phyloP scores from a whole-genome alignment of 2,329 filamentous ascomycete species.

The Colletotrichum tamarilloi region DNA sequence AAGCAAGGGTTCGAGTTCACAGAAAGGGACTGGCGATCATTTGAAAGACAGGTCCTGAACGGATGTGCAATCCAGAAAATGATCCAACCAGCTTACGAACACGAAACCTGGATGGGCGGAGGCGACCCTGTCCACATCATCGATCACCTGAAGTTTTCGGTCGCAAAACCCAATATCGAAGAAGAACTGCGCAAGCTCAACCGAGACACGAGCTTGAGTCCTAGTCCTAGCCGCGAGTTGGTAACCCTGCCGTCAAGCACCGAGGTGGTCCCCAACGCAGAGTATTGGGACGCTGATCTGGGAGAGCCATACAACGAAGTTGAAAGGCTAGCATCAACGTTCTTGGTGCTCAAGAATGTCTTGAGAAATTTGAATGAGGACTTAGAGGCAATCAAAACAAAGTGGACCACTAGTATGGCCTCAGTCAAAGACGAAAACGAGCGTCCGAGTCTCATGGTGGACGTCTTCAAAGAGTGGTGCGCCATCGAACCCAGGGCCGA shows the following conservation, averaged over 20 bases:
- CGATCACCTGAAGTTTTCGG: conserved; percentile 71
- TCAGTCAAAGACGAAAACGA: conserved; percentile 32
- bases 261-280: too few species aligned
- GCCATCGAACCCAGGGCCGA: conserved; percentile 48
- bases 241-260: neutral
- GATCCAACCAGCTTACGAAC: conserved; percentile 58
- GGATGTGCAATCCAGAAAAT: conserved; percentile 31
- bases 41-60: too few species aligned
- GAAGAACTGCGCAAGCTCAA: conserved; percentile 49
- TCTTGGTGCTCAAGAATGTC: conserved; percentile 44
- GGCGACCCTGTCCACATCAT: conserved; percentile 66
- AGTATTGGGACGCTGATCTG: conserved; percentile 52
- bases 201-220: conserved; percentile 21
- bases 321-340: conserved; percentile 43
- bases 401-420: conserved; percentile 46
- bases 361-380: conserved; percentile 47
- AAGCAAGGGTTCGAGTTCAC: conserved; percentile 67
- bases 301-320: conserved; percentile 46
- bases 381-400: conserved; percentile 42
- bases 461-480: conserved; percentile 54
- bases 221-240: neutral
- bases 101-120: too few species aligned
- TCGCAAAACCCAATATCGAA: too few species aligned
- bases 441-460: conserved; percentile 43
- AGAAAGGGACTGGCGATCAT: conserved; percentile 54